These are phyloP conservation scores for Albophoma yamanashiensis DNA, from an alignment of 2,329 filamentous ascomycete genomes.

Conservation along the genomic window DNA sequence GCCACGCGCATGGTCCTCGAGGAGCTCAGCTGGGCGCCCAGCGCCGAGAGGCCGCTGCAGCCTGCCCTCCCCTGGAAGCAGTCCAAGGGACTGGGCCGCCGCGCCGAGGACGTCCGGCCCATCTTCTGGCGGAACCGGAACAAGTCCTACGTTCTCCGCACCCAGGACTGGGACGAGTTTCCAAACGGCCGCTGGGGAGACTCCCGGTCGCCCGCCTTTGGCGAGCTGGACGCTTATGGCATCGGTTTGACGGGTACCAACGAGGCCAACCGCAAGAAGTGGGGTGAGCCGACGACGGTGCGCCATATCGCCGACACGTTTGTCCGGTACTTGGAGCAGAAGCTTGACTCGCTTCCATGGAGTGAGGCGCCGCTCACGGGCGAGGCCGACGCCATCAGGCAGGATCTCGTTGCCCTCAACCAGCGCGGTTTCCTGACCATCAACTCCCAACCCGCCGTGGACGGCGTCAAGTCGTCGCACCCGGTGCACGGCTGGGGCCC, in stretches of 20 bases:
- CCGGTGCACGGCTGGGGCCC: conserved; percentile 91
- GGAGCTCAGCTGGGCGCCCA: conserved; percentile 74
- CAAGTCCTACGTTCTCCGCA: conserved; percentile 89
- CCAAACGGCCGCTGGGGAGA: conserved; percentile 99
- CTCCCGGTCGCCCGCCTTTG: conserved; percentile 89
- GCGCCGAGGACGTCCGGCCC: conserved; percentile 90
- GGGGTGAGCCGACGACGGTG: conserved; percentile 75
- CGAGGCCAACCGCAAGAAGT: conserved; percentile 89
- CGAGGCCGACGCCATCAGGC: conserved; percentile 70
- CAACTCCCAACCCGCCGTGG: conserved; percentile 93
- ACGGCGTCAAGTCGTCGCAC: conserved; percentile 80
- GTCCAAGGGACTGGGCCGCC: conserved; percentile 77
- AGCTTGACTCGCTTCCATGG: conserved; percentile 81
- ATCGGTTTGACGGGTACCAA: conserved; percentile 91
- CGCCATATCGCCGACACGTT: conserved; percentile 77
- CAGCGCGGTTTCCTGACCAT: conserved; percentile 81
- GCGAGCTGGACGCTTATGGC: conserved; percentile 88
- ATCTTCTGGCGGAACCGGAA: conserved; percentile 99
- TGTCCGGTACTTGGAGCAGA: conserved; percentile 70
- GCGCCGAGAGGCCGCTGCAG: conserved; percentile 65
- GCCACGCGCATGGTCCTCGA: conserved; percentile 91
- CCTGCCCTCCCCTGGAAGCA: conserved; percentile 95
- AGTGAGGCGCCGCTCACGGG: conserved; percentile 78
- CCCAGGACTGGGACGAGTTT: conserved; percentile 98
- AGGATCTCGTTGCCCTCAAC: conserved; percentile 74